Evolutionary conservation across 2,329 filamentous ascomycete species (phyloP).

Genomic region (Fusarium musae): DNA sequence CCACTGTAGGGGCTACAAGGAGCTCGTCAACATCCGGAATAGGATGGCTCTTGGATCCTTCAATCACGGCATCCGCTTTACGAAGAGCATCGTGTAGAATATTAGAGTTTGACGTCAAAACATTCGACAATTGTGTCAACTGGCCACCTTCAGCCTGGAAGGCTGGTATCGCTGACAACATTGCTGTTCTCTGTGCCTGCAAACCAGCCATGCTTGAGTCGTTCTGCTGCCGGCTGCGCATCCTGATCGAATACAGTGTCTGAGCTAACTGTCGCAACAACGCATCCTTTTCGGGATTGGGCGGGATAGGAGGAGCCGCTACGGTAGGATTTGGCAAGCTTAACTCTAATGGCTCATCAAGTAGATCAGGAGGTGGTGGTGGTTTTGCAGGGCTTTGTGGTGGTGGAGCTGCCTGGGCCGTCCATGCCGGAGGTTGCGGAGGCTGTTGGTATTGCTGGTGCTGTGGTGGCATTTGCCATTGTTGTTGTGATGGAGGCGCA

Average conservation of each 20-base stretch:
- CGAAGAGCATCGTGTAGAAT: conserved; percentile 81
- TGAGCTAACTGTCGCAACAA: conserved; percentile 80
- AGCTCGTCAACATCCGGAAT: conserved; percentile 88
- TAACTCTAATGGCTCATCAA: conserved; percentile 67
- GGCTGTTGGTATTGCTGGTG: conserved; percentile 34
- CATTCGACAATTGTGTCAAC: conserved; percentile 75
- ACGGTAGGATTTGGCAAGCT: conserved; percentile 61
- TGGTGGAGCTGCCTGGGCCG: conserved; percentile 35
- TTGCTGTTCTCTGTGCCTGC: conserved; percentile 80
- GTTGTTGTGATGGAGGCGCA: conserved; percentile 30
- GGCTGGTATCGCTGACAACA: conserved; percentile 74
- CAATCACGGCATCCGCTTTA: conserved; percentile 82
- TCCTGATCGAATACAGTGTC: conserved; percentile 75
- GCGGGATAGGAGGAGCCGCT: conserved; percentile 86
- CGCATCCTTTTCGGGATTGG: conserved; percentile 94
- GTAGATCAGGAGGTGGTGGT: conserved; percentile 60
- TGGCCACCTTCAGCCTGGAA: conserved; percentile 80
- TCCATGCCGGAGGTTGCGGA: conserved; percentile 43
- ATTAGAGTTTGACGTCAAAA: conserved; percentile 79
- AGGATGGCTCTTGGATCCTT: conserved; percentile 73
- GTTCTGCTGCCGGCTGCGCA: conserved; percentile 76
- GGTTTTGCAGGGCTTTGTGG: conserved; percentile 37
- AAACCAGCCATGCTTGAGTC: conserved; percentile 79
- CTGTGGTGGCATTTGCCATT: conserved; percentile 40
- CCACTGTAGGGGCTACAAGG: conserved; percentile 91